phyloP scores from a whole-genome alignment of 805 yeast species.

The Yamadazyma philogaea region DNA sequence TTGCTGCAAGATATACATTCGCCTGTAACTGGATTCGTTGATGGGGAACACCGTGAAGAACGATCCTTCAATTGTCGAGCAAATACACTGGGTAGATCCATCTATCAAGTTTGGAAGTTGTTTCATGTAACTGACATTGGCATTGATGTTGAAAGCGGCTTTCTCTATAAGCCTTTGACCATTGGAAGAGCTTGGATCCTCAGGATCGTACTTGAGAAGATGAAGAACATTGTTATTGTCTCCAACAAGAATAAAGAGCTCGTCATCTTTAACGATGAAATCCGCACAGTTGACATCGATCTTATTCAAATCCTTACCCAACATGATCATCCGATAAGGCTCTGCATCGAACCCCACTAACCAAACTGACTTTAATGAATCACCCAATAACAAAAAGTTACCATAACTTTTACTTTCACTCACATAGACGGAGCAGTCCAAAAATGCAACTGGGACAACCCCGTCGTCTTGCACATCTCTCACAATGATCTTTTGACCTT shows the following conservation, averaged over 20 bases:
- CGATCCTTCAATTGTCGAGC: constrained; percentile 77
- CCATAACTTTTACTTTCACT: constrained; percentile 81
- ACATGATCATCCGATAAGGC: constrained; percentile 78
- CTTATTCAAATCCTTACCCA: constrained; percentile 70
- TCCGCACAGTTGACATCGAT: constrained; percentile 72
- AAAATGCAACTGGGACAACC: constrained; percentile 90
- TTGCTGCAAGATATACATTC: constrained; percentile 82
- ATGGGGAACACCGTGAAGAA: constrained; percentile 71
- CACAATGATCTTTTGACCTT: constrained; percentile 79
- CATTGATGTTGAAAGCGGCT: constrained; percentile 68
- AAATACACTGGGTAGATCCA: constrained; percentile 57
- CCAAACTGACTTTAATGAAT: constrained; percentile 71
- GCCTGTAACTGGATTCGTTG: constrained; percentile 69
- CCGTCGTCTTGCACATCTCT: constrained; percentile 85
- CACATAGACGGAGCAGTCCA: constrained; percentile 78
- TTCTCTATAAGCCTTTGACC: constrained; percentile 74
- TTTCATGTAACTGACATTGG: constrained; percentile 53
- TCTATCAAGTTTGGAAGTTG: constrained; percentile 40
- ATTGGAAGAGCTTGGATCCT: constrained; percentile 75
- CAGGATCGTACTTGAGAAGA: constrained; percentile 84
- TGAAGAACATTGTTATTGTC: constrained; percentile 69
- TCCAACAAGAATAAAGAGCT: constrained; percentile 61
- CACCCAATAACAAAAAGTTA: constrained; percentile 78
- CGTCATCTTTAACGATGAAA: constrained; percentile 68
- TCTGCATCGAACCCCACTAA: constrained; percentile 91